Evolutionary conservation across 2,329 filamentous ascomycete genomes (phyloP).

Genomic region (Aspergillus tanneri): DNA sequence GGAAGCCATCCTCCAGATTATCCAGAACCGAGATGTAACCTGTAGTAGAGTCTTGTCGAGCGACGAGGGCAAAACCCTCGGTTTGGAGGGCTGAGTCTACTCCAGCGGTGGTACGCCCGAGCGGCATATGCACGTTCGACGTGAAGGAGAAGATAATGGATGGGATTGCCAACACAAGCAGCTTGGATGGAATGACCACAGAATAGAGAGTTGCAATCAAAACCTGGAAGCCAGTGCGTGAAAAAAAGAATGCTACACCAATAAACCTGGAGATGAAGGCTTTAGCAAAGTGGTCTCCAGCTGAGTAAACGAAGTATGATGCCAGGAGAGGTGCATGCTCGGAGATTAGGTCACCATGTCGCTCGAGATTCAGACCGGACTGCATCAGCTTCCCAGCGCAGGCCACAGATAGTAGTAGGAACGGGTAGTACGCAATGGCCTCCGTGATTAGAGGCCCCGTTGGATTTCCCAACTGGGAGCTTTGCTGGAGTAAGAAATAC

Average conservation of each 20-base stretch:
- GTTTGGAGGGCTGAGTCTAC: constrained; percentile 66
- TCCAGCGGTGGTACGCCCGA: constrained; percentile 57
- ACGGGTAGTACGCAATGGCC: constrained; percentile 67
- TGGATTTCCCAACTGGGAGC: constrained; percentile 63
- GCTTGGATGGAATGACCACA: constrained; percentile 65
- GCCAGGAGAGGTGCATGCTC: constrained; percentile 66
- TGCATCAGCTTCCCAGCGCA: constrained; percentile 66
- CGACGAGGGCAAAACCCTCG: constrained; percentile 72
- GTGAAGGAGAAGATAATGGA: constrained; percentile 63
- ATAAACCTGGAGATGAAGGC: constrained; percentile 51
- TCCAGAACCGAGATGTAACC: constrained; percentile 92
- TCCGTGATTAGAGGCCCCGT: constrained; percentile 77
- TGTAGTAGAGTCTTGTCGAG: constrained; percentile 79
- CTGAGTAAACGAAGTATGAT: constrained; percentile 64
- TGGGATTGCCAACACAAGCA: constrained; percentile 66
- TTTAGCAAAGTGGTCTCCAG: constrained; percentile 44
- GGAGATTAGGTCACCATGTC: constrained; percentile 56
- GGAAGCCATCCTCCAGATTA: constrained; percentile 66
- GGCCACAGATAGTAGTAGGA: constrained; percentile 64
- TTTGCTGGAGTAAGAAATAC: constrained; percentile 67
- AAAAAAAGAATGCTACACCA: constrained; percentile 63
- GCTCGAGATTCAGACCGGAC: constrained; percentile 53
- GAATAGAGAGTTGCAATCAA: constrained; percentile 65
- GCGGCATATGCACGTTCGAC: constrained; percentile 71
- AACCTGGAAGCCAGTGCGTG: constrained; percentile 70